Evolutionary conservation across 1,139 yeast genomes (phyloP), one percentile per base, ranked within the genome.

Genomic region (Casaregolazyma lundiana): DNA sequence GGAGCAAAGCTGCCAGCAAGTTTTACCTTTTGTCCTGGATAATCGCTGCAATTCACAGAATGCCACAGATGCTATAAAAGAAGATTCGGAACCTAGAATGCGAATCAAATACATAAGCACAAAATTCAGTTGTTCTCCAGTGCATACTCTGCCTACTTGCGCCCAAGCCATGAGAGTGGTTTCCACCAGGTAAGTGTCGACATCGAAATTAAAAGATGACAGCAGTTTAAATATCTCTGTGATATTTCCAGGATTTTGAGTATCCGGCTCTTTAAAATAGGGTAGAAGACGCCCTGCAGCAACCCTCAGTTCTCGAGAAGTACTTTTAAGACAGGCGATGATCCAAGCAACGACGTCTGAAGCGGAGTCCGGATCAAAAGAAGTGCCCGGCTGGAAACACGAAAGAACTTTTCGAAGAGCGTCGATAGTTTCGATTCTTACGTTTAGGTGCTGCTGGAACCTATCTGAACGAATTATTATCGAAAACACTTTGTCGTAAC

Each of bases 121-220:
- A 1, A 77, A 77, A 61, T 81, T 82, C 26, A 83, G 68, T 62
- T 80, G 71, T 46, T 81, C 86, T 1, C 87, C 90, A 15, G 73
- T 72, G 6, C 79, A 71, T 0, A 78, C 70, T 2, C 74, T 67
- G 0, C 85, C 82, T 36, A 84, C 56, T 46, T 79, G 84, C 1
- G 82, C 78, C 69, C 85, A 75, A 0, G 83, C 73, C 55, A 73
- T 66, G 2, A 84, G 70, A 0, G 81, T 75, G 0, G 88, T 76
- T 58, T 86, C 95, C 6, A 78, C 80, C 40, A 82, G 63, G 56
- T 78, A 73, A 4, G 61, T 18, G 20, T 53, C 53, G n/a, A 43
- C 40, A 37, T 47, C 47, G 38, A 45, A 47, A 41, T 47, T 49
- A 17, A 57, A 29, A 6, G 51, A 43, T 24, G 53, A 49, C 13